Base-by-base conservation (phyloP, 306 rosid species). In the Sesbania bispinosa region DNA sequence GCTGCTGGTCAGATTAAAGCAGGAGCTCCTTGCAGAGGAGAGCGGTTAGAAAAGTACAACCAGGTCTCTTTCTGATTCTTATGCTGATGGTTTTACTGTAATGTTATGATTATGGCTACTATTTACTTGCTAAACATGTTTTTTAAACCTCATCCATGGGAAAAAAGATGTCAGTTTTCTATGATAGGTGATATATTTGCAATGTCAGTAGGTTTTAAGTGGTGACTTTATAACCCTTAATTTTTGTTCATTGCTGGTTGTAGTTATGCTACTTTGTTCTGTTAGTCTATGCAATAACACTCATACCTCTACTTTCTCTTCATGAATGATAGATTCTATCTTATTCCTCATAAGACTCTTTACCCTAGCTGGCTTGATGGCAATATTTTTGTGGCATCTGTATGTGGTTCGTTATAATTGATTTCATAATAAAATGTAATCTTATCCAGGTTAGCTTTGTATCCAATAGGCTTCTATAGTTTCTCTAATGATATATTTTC, bases 1-100 rank as follows among this genome's bases (percentile, higher is more conserved):
- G 84, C 95, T 54, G 78, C 87, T 7, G 91, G 93, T 83, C 97
- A 89, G 81, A 86, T 94, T 74, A 94, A 94, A 83, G 90, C 96
- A 69, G 99, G 97, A 47, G 97, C 97, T 75, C 99, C 99, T 66
- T 94, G 96, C 87, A 85, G 99, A 83, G 96, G 97, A 77, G 99
- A 94, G 87, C 87, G 96, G 35, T 83, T 94, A 67, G 94, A 92
- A 19, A 94, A 91, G 84, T 91, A 94, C 71, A 94, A 91, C 79
- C 99, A 94, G 97, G 97, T 94, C 54, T 35, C 19, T 76, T 74
- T 85, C 43, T 16, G 14, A 33, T 26, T 79, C 65, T 59, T 67
- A 59, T 41, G 32, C 79, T 71, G 42, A 55, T 71, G 26, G 20
- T 71, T 41, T 76, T 73, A 55, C 29, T 62, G 45, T 47, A 35